Evolutionary conservation across 257 asterid species (phyloP), one percentile per base, ranked within the genome.

Genomic region (Echites panduratus): DNA sequence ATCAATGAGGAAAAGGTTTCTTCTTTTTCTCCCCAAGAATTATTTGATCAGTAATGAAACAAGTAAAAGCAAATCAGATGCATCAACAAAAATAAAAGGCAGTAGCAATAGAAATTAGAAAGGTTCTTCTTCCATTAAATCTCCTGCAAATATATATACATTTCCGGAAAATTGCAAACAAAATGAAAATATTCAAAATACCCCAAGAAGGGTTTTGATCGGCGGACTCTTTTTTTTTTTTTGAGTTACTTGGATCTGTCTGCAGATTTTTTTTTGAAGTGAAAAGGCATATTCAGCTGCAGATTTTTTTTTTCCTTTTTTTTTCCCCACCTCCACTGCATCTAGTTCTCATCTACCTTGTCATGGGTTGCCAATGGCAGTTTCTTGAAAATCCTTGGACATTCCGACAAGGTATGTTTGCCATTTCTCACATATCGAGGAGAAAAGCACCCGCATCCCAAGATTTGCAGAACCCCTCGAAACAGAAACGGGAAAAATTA

Each of bases 111-210:
- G 38, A 56, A 71, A 16, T 26, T 44, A 29, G 56, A 72, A 66
- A 53, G 45, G 45, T 19, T 12, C 68, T 43, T 67, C 32, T 79
- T 29, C 72, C 52, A 70, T 79, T 68, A 77, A 71, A 68, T 38
- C 85, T 88, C 83, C 79, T 79, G 81, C 80, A 77, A 77, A 44
- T 85, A 86, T 85, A 86, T 85, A 73, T 85, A 86, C 89, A 86
- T 78, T 82, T 61, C 87, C 87, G 82, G 50, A 50, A 74, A 72
- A 45, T 62, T 38, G 69, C 17, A 54, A 70, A 45, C 2, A 47
- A 58, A 54, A 70, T 12, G 2, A 4, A 65, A 47, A 52, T 49
- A n/a, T 12, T 29, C 7, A 54, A 27, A 26, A 50, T 12, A 27
- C 63, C 66, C 71, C 77, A 65, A 47, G 43, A 50, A 65, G 27